Conservation (phyloP, 2,329 filamentous ascomycete species). For the Ambrosiella cleistominuta region DNA sequence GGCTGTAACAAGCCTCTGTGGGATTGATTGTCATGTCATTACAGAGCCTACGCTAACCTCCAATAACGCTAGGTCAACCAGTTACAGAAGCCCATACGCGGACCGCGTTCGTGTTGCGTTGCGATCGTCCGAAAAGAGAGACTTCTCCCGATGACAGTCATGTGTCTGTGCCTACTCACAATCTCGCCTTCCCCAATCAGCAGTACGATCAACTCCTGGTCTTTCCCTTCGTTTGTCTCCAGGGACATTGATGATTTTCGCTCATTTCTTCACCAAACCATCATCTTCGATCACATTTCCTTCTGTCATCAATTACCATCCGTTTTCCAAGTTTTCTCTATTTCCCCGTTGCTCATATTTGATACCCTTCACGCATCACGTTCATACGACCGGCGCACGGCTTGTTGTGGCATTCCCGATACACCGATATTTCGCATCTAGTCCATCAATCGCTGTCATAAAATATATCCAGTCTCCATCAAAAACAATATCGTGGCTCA, state of each 20-base stretch:
- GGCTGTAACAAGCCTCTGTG: not conserved
- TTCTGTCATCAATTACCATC: not conserved
- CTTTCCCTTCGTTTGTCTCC: not conserved
- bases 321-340: not conserved
- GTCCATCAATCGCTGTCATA: not conserved
- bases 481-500: not conserved
- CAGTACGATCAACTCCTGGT: not conserved
- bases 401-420: too few relatives aligned
- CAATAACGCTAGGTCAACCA: not conserved
- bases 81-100: not conserved
- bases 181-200: not conserved
- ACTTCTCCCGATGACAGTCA: not conserved
- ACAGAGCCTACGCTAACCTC: not conserved
- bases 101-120: not conserved
- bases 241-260: not conserved
- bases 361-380: too few relatives aligned
- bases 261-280: not conserved
- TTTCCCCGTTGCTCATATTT: not conserved
- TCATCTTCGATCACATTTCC: not conserved
- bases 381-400: too few relatives aligned
- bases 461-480: not conserved
- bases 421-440: too few relatives aligned
- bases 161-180: conserved; percentile 1
- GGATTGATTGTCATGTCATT: not conserved
- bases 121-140: not conserved